phyloP scores from a whole-genome alignment of 2,329 filamentous ascomycete genomes.

The Madurella mycetomatis region DNA sequence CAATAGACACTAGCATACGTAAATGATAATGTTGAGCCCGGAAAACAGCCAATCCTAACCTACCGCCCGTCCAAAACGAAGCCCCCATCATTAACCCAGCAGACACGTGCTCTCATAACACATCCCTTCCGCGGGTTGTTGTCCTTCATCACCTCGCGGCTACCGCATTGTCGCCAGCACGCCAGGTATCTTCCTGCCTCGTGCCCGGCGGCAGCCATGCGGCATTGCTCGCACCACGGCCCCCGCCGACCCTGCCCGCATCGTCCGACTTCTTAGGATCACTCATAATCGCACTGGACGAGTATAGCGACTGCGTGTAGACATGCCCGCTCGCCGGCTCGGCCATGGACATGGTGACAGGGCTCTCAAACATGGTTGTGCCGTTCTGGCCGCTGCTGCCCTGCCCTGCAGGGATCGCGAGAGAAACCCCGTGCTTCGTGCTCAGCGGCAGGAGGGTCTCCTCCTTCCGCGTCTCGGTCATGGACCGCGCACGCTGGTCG shows the following conservation, averaged over 20 bases:
- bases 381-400: conserved; percentile 24
- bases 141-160: conserved; percentile 13
- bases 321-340: background rate
- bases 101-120: background rate
- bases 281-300: background rate
- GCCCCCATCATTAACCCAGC: conserved; percentile 3
- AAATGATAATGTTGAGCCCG: background rate
- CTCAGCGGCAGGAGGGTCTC: conserved; percentile 64
- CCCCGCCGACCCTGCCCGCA: conserved; percentile 31
- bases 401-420: conserved; percentile 15
- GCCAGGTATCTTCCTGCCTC: conserved; percentile 83
- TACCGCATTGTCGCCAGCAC: conserved; percentile 32
- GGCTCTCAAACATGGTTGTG: conserved; percentile 36
- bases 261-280: conserved; percentile 58
- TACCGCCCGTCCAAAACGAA: background rate
- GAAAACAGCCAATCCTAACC: background rate
- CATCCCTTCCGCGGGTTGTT: background rate
- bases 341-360: conserved; percentile 20
- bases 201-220: conserved; percentile 75
- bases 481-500: conserved; percentile 71
- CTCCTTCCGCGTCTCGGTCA: conserved; percentile 44
- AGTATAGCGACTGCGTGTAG: background rate
- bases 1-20: background rate
- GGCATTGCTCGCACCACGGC: conserved; percentile 44
- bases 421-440: conserved; percentile 35